These are phyloP conservation scores for Ceratobasidium sp. DNA, from an alignment of 1,284 basidiomycete genomes.

Conservation along the genomic window DNA sequence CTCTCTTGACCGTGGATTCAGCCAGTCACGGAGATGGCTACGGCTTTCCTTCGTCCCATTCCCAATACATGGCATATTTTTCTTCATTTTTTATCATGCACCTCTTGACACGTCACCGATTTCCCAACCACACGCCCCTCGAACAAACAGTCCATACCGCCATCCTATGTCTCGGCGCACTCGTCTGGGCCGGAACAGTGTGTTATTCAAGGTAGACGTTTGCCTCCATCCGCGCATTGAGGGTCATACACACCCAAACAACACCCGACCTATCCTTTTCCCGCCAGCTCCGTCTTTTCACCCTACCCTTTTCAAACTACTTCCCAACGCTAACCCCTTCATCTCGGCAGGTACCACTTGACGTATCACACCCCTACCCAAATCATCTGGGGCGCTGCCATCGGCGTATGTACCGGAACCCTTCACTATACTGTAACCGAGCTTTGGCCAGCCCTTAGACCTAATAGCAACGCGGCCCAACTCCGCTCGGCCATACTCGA, in stretches of 20 bases:
- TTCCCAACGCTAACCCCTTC: background rate
- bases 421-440: slow-evolving; percentile 67
- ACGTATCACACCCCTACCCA: slow-evolving; percentile 75
- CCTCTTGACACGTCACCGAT: slow-evolving; percentile 72
- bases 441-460: slow-evolving; percentile 62
- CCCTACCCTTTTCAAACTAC: background rate
- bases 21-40: slow-evolving; percentile 74
- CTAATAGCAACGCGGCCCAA: slow-evolving; percentile 61
- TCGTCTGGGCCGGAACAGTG: slow-evolving; percentile 65
- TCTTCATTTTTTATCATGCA: slow-evolving; percentile 76
- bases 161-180: slow-evolving; percentile 60
- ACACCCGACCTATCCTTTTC: background rate
- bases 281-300: background rate
- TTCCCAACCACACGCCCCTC: slow-evolving; percentile 57
- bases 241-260: slow-evolving; percentile 1
- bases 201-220: slow-evolving; percentile 75
- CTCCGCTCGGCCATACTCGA: slow-evolving; percentile 60
- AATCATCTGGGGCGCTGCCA: slow-evolving; percentile 72
- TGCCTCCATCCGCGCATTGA: slow-evolving; percentile 5
- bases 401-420: slow-evolving; percentile 67
- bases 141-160: slow-evolving; percentile 57
- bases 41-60: slow-evolving; percentile 87
- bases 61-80: slow-evolving; percentile 89
- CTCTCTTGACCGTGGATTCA: slow-evolving; percentile 47
- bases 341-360: slow-evolving; percentile 65